These are phyloP conservation scores for Talaromyces sp. DNA, from an alignment of 2,329 filamentous ascomycete genomes.

Conservation along the genomic window DNA sequence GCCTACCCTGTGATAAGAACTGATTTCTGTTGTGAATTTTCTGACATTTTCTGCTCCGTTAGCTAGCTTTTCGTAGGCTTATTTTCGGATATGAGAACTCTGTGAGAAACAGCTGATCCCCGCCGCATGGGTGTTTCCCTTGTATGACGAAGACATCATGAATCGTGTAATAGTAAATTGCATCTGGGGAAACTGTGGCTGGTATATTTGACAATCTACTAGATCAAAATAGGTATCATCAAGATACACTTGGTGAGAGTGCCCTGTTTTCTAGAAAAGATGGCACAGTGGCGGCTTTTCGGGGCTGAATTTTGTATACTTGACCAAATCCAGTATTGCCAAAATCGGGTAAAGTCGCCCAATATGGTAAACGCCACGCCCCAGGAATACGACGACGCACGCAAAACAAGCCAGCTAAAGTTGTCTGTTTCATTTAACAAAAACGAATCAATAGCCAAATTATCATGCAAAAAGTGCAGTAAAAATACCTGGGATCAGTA, in stretches of 20 bases:
- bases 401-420: not conserved
- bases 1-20: constrained; percentile 4
- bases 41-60: not conserved
- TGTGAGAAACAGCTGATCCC: constrained; percentile 1
- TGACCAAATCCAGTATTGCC: constrained; percentile 1
- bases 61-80: not conserved
- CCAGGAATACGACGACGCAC: not conserved
- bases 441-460: not conserved
- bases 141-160: not conserved
- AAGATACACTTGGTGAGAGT: not conserved
- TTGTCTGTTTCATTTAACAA: not conserved
- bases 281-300: not conserved
- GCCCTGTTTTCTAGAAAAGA: not conserved
- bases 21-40: not conserved
- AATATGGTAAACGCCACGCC: not conserved
- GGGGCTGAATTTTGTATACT: not conserved
- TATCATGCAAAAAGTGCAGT: not conserved
- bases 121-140: not conserved
- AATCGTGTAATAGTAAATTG: not conserved
- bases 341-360: constrained; percentile 2
- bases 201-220: not conserved
- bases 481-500: not conserved
- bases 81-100: not conserved
- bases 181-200: not conserved
- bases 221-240: not conserved